Base-by-base conservation (phyloP, 306 rosid species). In the Astragalus glycyphyllos region DNA sequence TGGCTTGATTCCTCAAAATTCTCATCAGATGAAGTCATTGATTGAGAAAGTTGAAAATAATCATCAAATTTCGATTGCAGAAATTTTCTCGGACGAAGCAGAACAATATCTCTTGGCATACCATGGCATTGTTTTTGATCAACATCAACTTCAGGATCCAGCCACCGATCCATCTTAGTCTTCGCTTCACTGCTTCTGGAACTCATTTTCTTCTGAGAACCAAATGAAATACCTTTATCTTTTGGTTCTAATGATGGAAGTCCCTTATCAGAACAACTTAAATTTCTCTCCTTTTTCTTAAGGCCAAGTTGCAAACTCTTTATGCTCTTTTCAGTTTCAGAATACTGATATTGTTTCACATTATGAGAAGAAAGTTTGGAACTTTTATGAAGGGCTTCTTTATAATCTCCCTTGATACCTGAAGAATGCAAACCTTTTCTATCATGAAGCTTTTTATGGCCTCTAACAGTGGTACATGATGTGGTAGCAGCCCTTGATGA, bases 21-120 rank as follows among this genome's bases (percentile, higher is more conserved):
- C 47, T 85, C 84, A 29, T 86, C 86, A 54, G 53, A 45, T 49
- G 82, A 84, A 10, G 51, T 60, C 82, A 80, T 76, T 50, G 70
- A 71, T 35, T 53, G 68, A 68, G 86, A 73, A 15, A 46, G 76
- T 56, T 62, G 79, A 69, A 46, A 66, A 31, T 35, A 78, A 46
- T 81, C 85, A 13, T 79, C 74, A 55, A 72, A 80, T 45, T 64
- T 69, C 7, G 73, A 85, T 12, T 79, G 83, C 46, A 72, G 80
- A 63, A 71, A 73, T 14, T 65, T 79, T 46, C 79, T 80, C 0
- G 86, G 88, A n/a, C 65, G 84, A 64, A 81, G 93, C 57, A 83
- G 72, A 56, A 79, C 86, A 58, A 79, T 81, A 64, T 81, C 45
- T 63, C 74, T 74, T 31, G 84, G 82, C 59, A 72, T 77, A 46